phyloP scores from a whole-genome alignment of 306 rosid species.

The Glycine tomentella region DNA sequence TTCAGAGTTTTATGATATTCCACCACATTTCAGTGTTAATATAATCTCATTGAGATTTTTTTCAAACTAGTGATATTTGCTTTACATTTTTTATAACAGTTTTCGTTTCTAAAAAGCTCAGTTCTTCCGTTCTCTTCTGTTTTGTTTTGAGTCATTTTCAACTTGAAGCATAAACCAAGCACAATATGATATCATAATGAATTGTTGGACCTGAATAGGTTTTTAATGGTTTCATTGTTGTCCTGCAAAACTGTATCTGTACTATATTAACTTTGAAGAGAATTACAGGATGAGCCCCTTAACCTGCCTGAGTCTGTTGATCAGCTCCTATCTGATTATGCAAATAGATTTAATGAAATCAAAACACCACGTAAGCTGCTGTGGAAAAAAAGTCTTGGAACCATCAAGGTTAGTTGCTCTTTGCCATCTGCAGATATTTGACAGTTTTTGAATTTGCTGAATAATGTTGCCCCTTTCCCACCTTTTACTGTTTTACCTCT shows the following conservation, averaged over 20 bases:
- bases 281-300: slow-evolving; percentile 84
- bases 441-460: slow-evolving; percentile 17
- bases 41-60: slow-evolving; percentile 30
- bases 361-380: slow-evolving; percentile 95
- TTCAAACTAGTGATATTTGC: slow-evolving; percentile 11
- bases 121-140: slow-evolving; percentile 8
- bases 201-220: slow-evolving; percentile 29
- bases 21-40: slow-evolving; percentile 24
- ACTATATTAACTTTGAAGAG: slow-evolving; percentile 42
- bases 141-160: slow-evolving; percentile 17
- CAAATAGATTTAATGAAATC: slow-evolving; percentile 88
- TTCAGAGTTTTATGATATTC: slow-evolving; percentile 4
- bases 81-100: slow-evolving; percentile 18
- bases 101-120: slow-evolving; percentile 26
- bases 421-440: neutral
- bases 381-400: slow-evolving; percentile 94
- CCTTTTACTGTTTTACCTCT: slow-evolving; percentile 21
- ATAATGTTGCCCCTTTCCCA: slow-evolving; percentile 6
- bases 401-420: slow-evolving; percentile 77
- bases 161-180: slow-evolving; percentile 14
- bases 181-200: slow-evolving; percentile 13
- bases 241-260: slow-evolving; percentile 8
- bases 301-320: slow-evolving; percentile 76
- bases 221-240: slow-evolving; percentile 33
- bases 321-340: slow-evolving; percentile 81